These are phyloP conservation scores for Datura wrightii DNA, from an alignment of 257 asterid species.

Conservation along the genomic window DNA sequence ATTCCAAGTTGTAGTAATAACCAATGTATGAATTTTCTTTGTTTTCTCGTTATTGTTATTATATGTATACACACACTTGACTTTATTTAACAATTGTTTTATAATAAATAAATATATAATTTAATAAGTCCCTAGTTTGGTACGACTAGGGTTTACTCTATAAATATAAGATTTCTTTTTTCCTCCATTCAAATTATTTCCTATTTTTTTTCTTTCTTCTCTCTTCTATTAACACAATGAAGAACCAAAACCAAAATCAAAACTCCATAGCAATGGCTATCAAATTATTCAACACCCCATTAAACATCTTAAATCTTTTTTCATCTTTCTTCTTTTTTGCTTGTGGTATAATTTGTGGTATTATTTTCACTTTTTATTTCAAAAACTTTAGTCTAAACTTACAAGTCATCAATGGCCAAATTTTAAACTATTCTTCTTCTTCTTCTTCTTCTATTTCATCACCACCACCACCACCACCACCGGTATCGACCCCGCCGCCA, in stretches of 20 bases:
- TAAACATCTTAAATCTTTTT: slow-evolving; percentile 48
- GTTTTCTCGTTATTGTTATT: too few species aligned
- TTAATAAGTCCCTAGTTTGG: too few species aligned
- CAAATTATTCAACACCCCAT: slow-evolving; percentile 27
- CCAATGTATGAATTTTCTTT: too few species aligned
- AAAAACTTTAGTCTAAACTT: slow-evolving; percentile 58
- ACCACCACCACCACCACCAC: not conserved
- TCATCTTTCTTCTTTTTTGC: slow-evolving; percentile 48
- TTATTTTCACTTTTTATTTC: slow-evolving; percentile 58
- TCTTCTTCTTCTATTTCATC: slow-evolving; percentile 41
- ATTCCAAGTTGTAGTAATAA: too few species aligned
- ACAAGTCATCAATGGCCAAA: slow-evolving; percentile 53
- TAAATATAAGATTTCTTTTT: not conserved
- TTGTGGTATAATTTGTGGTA: slow-evolving; percentile 60
- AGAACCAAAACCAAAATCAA: slow-evolving; percentile 36
- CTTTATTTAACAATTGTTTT: too few species aligned
- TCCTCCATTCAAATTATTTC: not conserved
- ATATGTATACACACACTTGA: too few species aligned
- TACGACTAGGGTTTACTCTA: not conserved
- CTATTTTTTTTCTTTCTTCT: not conserved
- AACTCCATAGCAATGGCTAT: slow-evolving; percentile 27
- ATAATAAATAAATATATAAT: too few species aligned
- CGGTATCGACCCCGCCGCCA: not conserved
- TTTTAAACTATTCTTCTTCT: slow-evolving; percentile 40
- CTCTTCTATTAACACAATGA: slow-evolving; percentile 36